Conservation (phyloP, 106 monocot species). For the Posidonia australis region DNA sequence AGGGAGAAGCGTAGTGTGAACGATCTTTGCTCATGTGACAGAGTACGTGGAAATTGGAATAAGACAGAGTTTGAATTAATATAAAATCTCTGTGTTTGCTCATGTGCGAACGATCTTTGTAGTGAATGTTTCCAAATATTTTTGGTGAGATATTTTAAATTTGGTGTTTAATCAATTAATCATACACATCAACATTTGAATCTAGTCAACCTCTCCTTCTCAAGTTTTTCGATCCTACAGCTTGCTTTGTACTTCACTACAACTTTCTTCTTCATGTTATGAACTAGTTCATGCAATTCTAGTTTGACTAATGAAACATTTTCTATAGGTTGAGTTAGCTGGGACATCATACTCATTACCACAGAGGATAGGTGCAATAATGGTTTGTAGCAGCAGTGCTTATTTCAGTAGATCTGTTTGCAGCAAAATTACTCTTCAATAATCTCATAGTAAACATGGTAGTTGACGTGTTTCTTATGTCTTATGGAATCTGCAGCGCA, state of each 20-base stretch:
- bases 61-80: no score
- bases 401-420: background rate
- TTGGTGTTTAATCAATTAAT: no score
- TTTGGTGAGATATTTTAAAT: no score
- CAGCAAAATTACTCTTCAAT: background rate
- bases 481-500: conserved; percentile 7
- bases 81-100: no score
- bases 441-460: background rate
- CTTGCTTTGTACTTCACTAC: no score
- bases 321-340: conserved; percentile 49
- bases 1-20: no score
- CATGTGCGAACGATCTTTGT: no score
- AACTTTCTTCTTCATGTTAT: background rate
- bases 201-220: background rate
- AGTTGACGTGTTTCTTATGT: background rate
- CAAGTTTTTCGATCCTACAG: background rate
- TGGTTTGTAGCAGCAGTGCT: conserved; percentile 19
- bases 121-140: no score
- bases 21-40: no score
- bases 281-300: background rate
- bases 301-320: background rate
- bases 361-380: conserved; percentile 69
- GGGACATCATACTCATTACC: conserved; percentile 68
- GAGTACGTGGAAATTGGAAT: no score
- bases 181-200: no score